These are phyloP conservation scores for Durio zibethinus DNA, from an alignment of 345 rosid genomes.

Conservation along the genomic window DNA sequence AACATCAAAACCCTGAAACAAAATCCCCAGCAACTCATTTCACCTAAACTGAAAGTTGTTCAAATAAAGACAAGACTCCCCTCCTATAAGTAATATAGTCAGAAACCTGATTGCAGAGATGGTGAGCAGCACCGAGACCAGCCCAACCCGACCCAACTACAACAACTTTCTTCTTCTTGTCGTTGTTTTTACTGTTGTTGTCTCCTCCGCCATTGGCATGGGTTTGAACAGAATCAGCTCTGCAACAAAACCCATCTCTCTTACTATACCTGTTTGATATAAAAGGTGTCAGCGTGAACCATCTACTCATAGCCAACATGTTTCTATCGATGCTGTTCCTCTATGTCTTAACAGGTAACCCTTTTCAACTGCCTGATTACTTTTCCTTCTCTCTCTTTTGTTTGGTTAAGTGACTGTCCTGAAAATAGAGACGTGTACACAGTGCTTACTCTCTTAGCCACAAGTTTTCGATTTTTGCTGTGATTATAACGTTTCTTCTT, in stretches of 20 bases:
- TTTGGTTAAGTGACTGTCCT: not conserved
- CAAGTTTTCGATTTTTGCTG: not conserved
- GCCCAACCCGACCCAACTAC: slow-evolving; percentile 71
- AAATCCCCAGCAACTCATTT: not conserved
- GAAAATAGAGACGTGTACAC: slow-evolving; percentile 5
- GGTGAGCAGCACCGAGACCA: slow-evolving; percentile 63
- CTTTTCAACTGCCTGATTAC: not conserved
- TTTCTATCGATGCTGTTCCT: not conserved
- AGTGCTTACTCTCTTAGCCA: not conserved
- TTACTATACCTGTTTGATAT: not conserved
- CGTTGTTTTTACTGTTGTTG: not conserved
- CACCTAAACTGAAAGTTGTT: not conserved
- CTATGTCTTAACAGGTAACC: not conserved
- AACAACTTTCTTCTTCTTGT: slow-evolving; percentile 37
- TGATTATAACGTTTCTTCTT: not conserved
- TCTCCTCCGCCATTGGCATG: slow-evolving; percentile 16
- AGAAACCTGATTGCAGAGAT: slow-evolving; percentile 49
- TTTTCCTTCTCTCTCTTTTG: not conserved
- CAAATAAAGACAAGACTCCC: not conserved
- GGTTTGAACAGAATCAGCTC: slow-evolving; percentile 23
- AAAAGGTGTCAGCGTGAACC: slow-evolving; percentile 11
- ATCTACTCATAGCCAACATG: slow-evolving; percentile 32
- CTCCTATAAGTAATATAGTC: not conserved
- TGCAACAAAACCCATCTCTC: not conserved
- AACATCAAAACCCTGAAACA: not conserved